These are phyloP conservation scores for Psilocybe cyanescens DNA, from an alignment of 768 basidiomycete genomes.

Conservation along the genomic window DNA sequence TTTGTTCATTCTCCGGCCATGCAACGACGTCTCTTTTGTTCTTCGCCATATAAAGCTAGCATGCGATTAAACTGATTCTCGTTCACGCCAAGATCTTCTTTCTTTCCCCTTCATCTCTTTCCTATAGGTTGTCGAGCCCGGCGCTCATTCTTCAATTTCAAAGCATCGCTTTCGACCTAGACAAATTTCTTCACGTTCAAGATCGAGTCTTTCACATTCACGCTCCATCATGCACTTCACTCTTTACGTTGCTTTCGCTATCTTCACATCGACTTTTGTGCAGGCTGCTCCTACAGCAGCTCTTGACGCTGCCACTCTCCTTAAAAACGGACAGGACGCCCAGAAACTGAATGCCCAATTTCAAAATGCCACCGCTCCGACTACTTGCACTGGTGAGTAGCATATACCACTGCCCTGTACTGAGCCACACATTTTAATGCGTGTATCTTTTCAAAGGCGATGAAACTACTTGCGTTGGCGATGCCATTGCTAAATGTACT, in stretches of 20 bases:
- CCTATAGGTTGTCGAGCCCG: conserved; percentile 32
- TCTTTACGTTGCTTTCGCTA: conserved; percentile 6
- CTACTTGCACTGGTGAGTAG: conserved; percentile 49
- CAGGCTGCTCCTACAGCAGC: conserved; percentile 36
- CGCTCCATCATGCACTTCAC: conserved; percentile 8
- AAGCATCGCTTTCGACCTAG: conserved; percentile 20
- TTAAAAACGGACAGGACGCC: conserved; percentile 52
- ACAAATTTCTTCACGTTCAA: conserved; percentile 4
- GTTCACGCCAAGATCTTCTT: not conserved
- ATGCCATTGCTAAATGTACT: conserved; percentile 42
- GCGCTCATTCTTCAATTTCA: conserved; percentile 29
- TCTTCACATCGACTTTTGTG: conserved; percentile 27
- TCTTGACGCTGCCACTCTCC: conserved; percentile 44
- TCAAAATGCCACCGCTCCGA: conserved; percentile 37
- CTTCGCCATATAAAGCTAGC: not conserved
- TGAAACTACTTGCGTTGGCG: conserved; percentile 47
- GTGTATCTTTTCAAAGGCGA: conserved; percentile 33
- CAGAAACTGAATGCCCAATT: conserved; percentile 56
- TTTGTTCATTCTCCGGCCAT: not conserved
- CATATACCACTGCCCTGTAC: not conserved
- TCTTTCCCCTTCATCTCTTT: conserved; percentile 10
- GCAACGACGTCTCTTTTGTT: not conserved
- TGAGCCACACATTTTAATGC: not conserved
- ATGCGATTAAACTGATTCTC: no score
- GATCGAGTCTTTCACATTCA: conserved; percentile 7